Conservation (phyloP, 1,139 yeast genomes). For the Hanseniaspora sp. region DNA sequence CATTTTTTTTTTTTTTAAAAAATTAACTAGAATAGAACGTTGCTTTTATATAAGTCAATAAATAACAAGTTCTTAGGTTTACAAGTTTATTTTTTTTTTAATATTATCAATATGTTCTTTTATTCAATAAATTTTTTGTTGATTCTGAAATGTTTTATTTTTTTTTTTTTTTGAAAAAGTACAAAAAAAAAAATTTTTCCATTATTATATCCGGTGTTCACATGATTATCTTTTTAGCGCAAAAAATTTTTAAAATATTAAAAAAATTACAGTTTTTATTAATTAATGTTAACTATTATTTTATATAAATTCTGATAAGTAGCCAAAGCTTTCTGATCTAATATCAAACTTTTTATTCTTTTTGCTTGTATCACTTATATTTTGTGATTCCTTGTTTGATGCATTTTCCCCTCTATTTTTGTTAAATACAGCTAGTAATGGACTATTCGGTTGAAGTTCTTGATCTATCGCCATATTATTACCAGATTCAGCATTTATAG, state of each 20-base stretch:
- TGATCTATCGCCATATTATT: neutral
- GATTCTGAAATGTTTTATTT: neutral
- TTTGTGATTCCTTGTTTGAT: neutral
- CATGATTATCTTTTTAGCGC: too few relatives aligned
- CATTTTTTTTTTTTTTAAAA: slow-evolving; percentile 28
- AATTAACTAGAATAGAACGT: too few relatives aligned
- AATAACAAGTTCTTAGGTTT: neutral
- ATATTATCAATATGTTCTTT: too few relatives aligned
- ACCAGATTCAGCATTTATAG: neutral
- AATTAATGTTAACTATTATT: neutral
- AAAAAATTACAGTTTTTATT: neutral
- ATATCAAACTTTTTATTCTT: slow-evolving; percentile 3
- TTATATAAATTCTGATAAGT: slow-evolving; percentile 13
- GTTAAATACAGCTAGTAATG: neutral
- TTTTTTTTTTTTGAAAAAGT: too few relatives aligned
- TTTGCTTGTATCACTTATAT: neutral
- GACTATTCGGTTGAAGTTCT: neutral
- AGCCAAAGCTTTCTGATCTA: slow-evolving; percentile 14
- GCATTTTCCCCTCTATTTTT: neutral
- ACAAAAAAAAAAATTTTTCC: too few relatives aligned
- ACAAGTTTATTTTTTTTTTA: neutral
- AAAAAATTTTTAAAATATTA: too few relatives aligned
- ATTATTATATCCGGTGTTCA: too few relatives aligned
- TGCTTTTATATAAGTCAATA: too few relatives aligned
- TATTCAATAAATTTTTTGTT: too few relatives aligned